Evolutionary conservation across 768 basidiomycete genomes (phyloP).

Genomic region (Russula lepida): DNA sequence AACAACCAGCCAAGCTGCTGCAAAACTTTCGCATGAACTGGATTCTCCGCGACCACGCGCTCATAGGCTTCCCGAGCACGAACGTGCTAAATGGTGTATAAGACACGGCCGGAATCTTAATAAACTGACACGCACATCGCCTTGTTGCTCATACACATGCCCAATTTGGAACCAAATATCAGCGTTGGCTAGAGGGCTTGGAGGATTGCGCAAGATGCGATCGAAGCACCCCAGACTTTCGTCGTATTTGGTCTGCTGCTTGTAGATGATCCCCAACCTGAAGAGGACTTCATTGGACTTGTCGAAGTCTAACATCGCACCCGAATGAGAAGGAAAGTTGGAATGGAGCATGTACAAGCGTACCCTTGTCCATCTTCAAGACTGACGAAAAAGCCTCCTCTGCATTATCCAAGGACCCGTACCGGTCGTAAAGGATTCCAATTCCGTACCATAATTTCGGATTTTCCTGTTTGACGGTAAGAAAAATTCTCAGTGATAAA

Average conservation of each 20-base stretch:
- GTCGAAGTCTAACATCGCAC: constrained; percentile 69
- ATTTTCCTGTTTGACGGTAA: constrained; percentile 53
- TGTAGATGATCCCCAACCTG: constrained; percentile 97
- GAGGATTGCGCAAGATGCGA: constrained; percentile 92
- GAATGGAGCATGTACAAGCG: background rate
- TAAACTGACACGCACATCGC: constrained; percentile 57
- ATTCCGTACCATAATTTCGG: constrained; percentile 99
- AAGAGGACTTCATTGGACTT: constrained; percentile 99
- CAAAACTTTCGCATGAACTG: constrained; percentile 91
- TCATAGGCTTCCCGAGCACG: constrained; percentile 94
- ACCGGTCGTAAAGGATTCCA: constrained; percentile 97
- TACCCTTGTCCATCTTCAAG: constrained; percentile 93
- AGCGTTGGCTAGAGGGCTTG: constrained; percentile 88
- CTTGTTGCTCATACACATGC: constrained; percentile 95
- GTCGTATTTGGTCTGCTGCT: constrained; percentile 92
- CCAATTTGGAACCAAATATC: constrained; percentile 99
- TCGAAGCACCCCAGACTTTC: constrained; percentile 90
- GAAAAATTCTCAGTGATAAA: constrained; percentile 7
- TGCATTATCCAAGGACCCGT: constrained; percentile 96
- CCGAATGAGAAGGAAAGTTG: background rate
- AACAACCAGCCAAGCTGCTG: constrained; percentile 98
- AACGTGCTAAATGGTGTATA: constrained; percentile 48
- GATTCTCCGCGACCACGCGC: constrained; percentile 87
- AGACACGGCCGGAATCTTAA: constrained; percentile 12
- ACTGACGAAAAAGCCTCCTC: constrained; percentile 98